A percentile compares a stretch with the other conserved stretches of the same genome.
Evolutionary conservation across 805 yeast genomes (phyloP).

Genomic region (Wickerhamomyces ciferrii): DNA sequence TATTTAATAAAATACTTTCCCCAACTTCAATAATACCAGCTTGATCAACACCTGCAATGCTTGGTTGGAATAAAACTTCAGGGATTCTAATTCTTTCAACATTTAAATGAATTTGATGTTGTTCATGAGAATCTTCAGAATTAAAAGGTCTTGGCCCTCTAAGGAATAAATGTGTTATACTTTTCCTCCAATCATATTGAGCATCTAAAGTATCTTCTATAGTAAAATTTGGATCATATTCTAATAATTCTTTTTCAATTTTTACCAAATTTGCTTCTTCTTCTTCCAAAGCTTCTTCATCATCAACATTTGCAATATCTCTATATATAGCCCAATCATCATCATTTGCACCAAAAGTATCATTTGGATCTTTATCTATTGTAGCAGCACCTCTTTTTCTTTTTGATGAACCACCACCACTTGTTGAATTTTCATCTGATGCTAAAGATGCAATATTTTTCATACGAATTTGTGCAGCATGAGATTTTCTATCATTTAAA

Average conservation of each 20-base stretch:
- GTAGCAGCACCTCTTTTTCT: constrained; percentile 55
- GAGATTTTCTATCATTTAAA: constrained; percentile 81
- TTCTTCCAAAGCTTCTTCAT: constrained; percentile 77
- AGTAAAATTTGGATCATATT: constrained; percentile 80
- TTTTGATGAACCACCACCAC: constrained; percentile 28
- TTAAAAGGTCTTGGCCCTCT: constrained; percentile 89
- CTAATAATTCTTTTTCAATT: constrained; percentile 71
- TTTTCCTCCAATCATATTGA: constrained; percentile 80
- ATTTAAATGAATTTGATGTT: constrained; percentile 86
- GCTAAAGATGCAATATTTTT: constrained; percentile 85
- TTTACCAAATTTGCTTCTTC: constrained; percentile 54
- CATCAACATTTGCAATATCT: constrained; percentile 69
- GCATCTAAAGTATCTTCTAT: constrained; percentile 81
- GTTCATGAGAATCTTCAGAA: constrained; percentile 76
- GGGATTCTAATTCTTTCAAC: constrained; percentile 90
- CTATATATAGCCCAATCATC: constrained; percentile 93
- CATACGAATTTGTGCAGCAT: constrained; percentile 91
- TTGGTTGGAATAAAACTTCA: constrained; percentile 88
- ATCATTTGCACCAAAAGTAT: constrained; percentile 92
- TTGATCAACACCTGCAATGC: constrained; percentile 92
- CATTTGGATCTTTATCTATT: constrained; percentile 87
- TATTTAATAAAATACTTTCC: constrained; percentile 56
- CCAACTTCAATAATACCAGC: constrained; percentile 85
- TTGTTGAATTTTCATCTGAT: constrained; percentile 59
- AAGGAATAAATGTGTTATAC: constrained; percentile 73